phyloP scores from a whole-genome alignment of 306 rosid genomes.

The Fragaria ananassa region DNA sequence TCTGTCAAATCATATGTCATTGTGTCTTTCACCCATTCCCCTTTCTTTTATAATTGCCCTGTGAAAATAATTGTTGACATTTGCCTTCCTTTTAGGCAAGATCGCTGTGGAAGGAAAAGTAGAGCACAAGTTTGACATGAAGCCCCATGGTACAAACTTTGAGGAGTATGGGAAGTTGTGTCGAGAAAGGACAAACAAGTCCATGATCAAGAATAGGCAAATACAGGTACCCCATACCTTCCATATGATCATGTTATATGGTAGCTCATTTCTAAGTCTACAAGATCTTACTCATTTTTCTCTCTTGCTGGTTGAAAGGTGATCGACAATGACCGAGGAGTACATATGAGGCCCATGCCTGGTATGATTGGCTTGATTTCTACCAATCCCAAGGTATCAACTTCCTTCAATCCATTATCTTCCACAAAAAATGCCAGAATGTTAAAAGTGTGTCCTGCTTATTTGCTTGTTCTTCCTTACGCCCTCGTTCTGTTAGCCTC shows the following conservation, averaged over 20 bases:
- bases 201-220: constrained; percentile 81
- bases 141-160: constrained; percentile 84
- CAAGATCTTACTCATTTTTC: constrained; percentile 16
- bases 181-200: constrained; percentile 89
- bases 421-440: not conserved
- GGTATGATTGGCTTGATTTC: constrained; percentile 89
- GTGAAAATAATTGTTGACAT: constrained; percentile 14
- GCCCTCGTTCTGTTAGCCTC: not conserved
- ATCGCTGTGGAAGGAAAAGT: constrained; percentile 90
- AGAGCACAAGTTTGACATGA: constrained; percentile 97
- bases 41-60: not conserved
- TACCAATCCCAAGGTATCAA: constrained; percentile 72
- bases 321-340: constrained; percentile 86
- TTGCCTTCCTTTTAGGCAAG: constrained; percentile 48
- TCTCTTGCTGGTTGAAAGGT: constrained; percentile 48
- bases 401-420: constrained; percentile 16
- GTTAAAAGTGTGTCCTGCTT: constrained; percentile 5
- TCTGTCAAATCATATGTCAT: not conserved
- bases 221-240: constrained; percentile 60
- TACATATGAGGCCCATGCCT: constrained; percentile 97
- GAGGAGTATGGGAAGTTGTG: constrained; percentile 89
- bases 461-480: not conserved
- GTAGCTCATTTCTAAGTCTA: constrained; percentile 11
- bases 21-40: not conserved
- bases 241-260: constrained; percentile 4